phyloP scores from a whole-genome alignment of 1,284 basidiomycete species.

The Sanguinoderma infundibulare region DNA sequence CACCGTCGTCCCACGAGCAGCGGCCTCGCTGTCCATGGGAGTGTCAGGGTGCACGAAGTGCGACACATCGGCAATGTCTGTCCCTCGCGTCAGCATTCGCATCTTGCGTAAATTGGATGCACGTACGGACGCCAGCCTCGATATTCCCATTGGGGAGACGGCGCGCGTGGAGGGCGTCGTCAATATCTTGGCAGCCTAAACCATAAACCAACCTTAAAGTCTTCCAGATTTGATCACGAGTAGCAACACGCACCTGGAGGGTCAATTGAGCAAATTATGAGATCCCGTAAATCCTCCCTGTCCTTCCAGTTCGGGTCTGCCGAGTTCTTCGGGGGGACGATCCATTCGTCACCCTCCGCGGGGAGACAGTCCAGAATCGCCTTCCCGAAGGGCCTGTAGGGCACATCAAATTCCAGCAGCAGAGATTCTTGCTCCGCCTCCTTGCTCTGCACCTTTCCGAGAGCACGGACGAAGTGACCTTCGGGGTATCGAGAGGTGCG shows the following conservation, averaged over 20 bases:
- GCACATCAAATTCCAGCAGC: slow-evolving; percentile 94
- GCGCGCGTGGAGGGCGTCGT: slow-evolving; percentile 97
- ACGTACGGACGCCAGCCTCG: slow-evolving; percentile 97
- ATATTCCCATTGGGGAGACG: slow-evolving; percentile 92
- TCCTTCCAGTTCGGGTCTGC: slow-evolving; percentile 76
- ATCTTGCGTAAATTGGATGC: not conserved
- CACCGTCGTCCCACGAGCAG: slow-evolving; percentile 94
- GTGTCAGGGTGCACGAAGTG: slow-evolving; percentile 95
- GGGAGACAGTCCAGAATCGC: slow-evolving; percentile 95
- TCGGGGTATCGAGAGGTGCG: slow-evolving; percentile 90
- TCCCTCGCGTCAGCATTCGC: slow-evolving; percentile 6
- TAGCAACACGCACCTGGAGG: slow-evolving; percentile 71
- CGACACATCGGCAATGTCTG: slow-evolving; percentile 98
- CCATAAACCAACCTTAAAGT: not conserved
- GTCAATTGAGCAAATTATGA: slow-evolving; percentile 96
- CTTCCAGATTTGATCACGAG: not conserved
- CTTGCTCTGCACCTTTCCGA: slow-evolving; percentile 92
- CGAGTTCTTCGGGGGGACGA: slow-evolving; percentile 81
- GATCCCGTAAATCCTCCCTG: slow-evolving; percentile 86
- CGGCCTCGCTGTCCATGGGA: slow-evolving; percentile 97
- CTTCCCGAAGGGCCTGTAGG: slow-evolving; percentile 95
- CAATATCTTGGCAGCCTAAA: slow-evolving; percentile 95
- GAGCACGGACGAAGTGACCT: slow-evolving; percentile 94
- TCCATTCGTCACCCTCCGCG: slow-evolving; percentile 89
- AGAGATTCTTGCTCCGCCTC: slow-evolving; percentile 97